phyloP scores from a whole-genome alignment of 1,139 yeast genomes.

The Debaryomyces nepalensis region DNA sequence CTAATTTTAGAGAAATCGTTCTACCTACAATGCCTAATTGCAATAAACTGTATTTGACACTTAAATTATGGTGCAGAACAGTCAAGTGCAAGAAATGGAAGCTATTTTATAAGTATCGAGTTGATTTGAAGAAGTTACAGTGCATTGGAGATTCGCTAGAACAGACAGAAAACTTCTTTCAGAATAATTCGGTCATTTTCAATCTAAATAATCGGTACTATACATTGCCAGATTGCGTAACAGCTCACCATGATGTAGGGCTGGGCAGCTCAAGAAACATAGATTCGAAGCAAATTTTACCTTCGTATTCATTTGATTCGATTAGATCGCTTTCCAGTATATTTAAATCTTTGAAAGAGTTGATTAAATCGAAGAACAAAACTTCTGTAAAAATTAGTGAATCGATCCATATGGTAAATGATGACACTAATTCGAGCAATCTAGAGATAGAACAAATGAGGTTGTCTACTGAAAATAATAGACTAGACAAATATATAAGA shows the following conservation, averaged over 20 bases:
- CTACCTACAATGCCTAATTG: slow-evolving; percentile 28
- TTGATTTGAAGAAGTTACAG: slow-evolving; percentile 27
- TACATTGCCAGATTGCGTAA: slow-evolving; percentile 23
- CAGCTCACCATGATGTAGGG: slow-evolving; percentile 7
- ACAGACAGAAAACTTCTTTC: slow-evolving; percentile 25
- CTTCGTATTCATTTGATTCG: slow-evolving; percentile 42
- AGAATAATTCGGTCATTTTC: slow-evolving; percentile 32
- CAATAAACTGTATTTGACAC: slow-evolving; percentile 18
- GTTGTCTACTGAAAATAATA: background rate
- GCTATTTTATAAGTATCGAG: slow-evolving; percentile 24
- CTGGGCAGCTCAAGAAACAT: background rate
- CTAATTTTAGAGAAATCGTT: slow-evolving; percentile 34
- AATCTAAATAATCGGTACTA: slow-evolving; percentile 30
- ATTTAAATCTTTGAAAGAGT: slow-evolving; percentile 36
- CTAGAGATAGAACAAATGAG: slow-evolving; percentile 8
- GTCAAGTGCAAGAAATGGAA: slow-evolving; percentile 24
- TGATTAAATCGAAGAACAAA: slow-evolving; percentile 25
- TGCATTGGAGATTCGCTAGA: slow-evolving; percentile 20
- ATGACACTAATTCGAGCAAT: slow-evolving; percentile 3
- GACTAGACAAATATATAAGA: slow-evolving; percentile 20
- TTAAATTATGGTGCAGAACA: slow-evolving; percentile 32
- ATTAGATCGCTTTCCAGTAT: slow-evolving; percentile 40
- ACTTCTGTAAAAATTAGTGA: slow-evolving; percentile 23
- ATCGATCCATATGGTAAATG: slow-evolving; percentile 16
- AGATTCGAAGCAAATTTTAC: slow-evolving; percentile 2